These are phyloP conservation scores for Boletus sensibilis DNA, from an alignment of 768 basidiomycete species.

Conservation along the genomic window DNA sequence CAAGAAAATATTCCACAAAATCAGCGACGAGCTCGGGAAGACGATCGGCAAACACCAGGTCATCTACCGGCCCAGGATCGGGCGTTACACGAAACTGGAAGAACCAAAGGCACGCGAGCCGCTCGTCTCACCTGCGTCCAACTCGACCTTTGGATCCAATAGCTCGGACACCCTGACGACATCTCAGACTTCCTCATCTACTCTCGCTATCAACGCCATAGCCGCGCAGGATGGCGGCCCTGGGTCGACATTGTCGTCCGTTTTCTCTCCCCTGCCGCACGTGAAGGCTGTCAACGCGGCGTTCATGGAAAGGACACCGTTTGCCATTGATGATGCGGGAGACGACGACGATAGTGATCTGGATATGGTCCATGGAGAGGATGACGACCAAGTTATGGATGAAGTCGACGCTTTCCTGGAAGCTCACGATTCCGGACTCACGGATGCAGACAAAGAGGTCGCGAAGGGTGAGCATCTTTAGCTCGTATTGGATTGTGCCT, in stretches of 20 bases:
- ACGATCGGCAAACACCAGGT: slow-evolving; percentile 93
- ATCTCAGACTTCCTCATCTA: slow-evolving; percentile 42
- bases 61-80: slow-evolving; percentile 78
- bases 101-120: slow-evolving; percentile 90
- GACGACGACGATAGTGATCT: slow-evolving; percentile 61
- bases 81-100: slow-evolving; percentile 77
- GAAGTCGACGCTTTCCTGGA: slow-evolving; percentile 96
- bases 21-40: slow-evolving; percentile 93
- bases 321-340: slow-evolving; percentile 94
- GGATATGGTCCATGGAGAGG: slow-evolving; percentile 51
- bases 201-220: slow-evolving; percentile 48
- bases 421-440: slow-evolving; percentile 84
- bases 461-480: slow-evolving; percentile 58
- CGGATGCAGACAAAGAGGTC: slow-evolving; percentile 74
- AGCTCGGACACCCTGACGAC: slow-evolving; percentile 30
- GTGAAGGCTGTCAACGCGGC: slow-evolving; percentile 77
- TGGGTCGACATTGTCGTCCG: slow-evolving; percentile 25
- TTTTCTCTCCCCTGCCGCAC: slow-evolving; percentile 59
- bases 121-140: slow-evolving; percentile 67
- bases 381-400: slow-evolving; percentile 82
- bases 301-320: slow-evolving; percentile 88
- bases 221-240: slow-evolving; percentile 22
- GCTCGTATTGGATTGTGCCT: not conserved
- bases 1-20: slow-evolving; percentile 88
- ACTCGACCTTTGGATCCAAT: slow-evolving; percentile 46